phyloP scores from a whole-genome alignment of 331 rosid genomes.

The Acacia pycnantha region DNA sequence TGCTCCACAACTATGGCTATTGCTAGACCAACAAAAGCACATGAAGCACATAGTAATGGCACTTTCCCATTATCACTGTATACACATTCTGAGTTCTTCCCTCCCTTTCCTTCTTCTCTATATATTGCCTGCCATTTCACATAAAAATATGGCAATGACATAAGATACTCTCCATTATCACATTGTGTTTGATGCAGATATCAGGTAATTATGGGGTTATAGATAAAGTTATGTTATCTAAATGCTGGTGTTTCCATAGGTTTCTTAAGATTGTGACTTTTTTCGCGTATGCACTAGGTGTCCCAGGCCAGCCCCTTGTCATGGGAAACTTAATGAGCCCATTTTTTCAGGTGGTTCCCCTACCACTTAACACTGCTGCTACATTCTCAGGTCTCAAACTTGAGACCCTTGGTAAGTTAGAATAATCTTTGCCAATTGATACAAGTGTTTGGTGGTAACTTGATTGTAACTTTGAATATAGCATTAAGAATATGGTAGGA shows the following conservation, averaged over 20 bases:
- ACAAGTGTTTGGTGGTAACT: too few relatives aligned
- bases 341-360: too few relatives aligned
- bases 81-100: constrained; percentile 51
- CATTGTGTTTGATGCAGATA: not conserved
- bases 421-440: too few relatives aligned
- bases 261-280: not conserved
- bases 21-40: constrained; percentile 80
- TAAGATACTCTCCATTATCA: not conserved
- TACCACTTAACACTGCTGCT: too few relatives aligned
- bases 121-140: constrained; percentile 53
- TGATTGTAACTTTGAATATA: not conserved
- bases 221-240: not conserved
- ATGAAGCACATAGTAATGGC: constrained; percentile 67
- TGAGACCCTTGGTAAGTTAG: too few relatives aligned
- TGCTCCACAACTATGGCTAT: constrained; percentile 64
- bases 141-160: not conserved
- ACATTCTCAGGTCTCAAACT: too few relatives aligned
- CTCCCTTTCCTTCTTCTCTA: constrained; percentile 34
- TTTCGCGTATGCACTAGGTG: too few relatives aligned
- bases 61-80: constrained; percentile 79
- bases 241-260: not conserved
- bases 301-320: too few relatives aligned
- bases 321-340: too few relatives aligned
- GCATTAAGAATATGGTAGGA: not conserved
- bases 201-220: not conserved